phyloP scores from a whole-genome alignment of 805 yeast genomes.

The Peterozyma toletana region DNA sequence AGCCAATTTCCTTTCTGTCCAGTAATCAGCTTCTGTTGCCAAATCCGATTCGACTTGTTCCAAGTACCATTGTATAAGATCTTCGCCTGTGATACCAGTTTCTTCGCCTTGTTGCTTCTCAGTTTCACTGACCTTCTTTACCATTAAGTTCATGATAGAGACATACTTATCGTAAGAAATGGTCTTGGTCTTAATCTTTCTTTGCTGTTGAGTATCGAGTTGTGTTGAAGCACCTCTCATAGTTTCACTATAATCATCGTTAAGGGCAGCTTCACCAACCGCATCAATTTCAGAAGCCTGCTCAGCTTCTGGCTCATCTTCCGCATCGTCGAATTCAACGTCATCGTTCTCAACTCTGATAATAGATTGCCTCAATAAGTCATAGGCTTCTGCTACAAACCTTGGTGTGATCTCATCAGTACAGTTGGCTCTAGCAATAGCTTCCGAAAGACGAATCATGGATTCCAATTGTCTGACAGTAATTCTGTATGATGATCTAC shows the following conservation, averaged over 20 bases:
- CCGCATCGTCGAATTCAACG: constrained; percentile 64
- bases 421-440: constrained; percentile 95
- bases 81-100: constrained; percentile 60
- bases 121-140: constrained; percentile 49
- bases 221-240: constrained; percentile 6
- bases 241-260: constrained; percentile 4
- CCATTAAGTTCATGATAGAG: constrained; percentile 73
- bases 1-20: constrained; percentile 63
- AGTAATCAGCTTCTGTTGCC: constrained; percentile 60
- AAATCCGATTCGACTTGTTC: constrained; percentile 65
- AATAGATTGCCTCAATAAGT: constrained; percentile 80
- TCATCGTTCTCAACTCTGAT: constrained; percentile 94
- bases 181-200: constrained; percentile 29
- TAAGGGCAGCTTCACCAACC: constrained; percentile 12
- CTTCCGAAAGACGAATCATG: constrained; percentile 88
- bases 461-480: constrained; percentile 96
- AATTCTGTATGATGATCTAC: constrained; percentile 82
- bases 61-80: constrained; percentile 77
- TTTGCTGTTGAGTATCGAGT: constrained; percentile 1
- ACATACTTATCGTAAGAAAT: constrained; percentile 85
- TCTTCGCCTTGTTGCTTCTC: constrained; percentile 33
- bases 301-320: constrained; percentile 28
- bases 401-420: constrained; percentile 77
- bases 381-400: constrained; percentile 91
- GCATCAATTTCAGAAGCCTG: constrained; percentile 17